Base-by-base conservation (phyloP, 108 stramenopile species). In the Fragilariopsis cylindrus region DNA sequence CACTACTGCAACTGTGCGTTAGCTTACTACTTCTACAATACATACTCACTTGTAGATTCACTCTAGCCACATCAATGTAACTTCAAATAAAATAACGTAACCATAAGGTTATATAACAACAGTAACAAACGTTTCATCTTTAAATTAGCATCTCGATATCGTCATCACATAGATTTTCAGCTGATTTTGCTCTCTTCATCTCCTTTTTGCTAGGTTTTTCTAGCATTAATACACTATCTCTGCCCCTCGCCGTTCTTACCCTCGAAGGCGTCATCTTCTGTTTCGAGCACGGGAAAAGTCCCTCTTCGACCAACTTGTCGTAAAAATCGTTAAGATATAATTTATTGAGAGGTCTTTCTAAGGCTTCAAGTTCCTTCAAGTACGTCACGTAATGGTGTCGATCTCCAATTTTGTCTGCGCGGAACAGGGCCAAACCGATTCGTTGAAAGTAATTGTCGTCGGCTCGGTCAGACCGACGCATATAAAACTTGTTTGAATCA, bases 291-390 rank as follows among this genome's bases (percentile, higher is more conserved):
- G 63, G 63, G n/a, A 65, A 65, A 43, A 65, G 30, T n/a, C 44
- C 43, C 15, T 42, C 15, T 15, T 45, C 43, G 6, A 65, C 63
- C 13, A 65, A 45, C 43, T 65, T 65, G 63, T 45, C 44, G 39
- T 65, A 65, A 45, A 45, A 65, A 47, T 65, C 63, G n/a, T 65
- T 65, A 42, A 65, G 63, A 65, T 65, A 21, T 45, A 65, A 65
- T 45, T 45, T 65, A 7, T 45, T 40, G 41, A 65, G 63, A 7
- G 63, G 63, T 45, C 41, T 45, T 21, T 65, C 63, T 45, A 65
- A 45, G 63, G 42, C 13, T 45, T 65, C 44, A 30, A 65, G 63
- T 11, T 65, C 41, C 44, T 42, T 45, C 39, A 65, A 65, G 39
- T 65, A 65, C 11, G 63, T 65, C 0, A 65, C 8, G 43, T 65